Evolutionary conservation across 2,329 filamentous ascomycete species (phyloP), one percentile per base, ranked within the genome.

Genomic region (Fusarium sp.): DNA sequence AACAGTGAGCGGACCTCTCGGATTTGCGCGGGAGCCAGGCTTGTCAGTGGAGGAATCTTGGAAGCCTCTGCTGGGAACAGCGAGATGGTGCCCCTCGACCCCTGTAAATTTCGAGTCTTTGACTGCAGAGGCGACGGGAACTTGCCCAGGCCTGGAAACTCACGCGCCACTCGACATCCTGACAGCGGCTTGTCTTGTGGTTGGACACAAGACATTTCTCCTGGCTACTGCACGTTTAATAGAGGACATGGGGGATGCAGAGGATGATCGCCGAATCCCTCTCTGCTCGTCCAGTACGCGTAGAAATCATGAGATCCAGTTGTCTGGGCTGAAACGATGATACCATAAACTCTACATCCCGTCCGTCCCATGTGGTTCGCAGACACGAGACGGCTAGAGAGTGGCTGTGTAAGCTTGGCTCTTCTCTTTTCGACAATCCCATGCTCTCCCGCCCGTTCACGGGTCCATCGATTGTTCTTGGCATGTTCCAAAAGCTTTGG

Each of bases 391-490:
- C 65, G 55, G 48, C 58, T 62, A 36, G 69, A 73, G 61, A 63
- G 72, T 75, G 72, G 72, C 72, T 75, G 72, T 73, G 72, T 66
- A 73, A 50, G 44, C 64, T 70, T 73, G 72, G 72, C 64, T 53
- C n/a, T 53, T 26, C 50, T 53, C 48, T 41, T 72, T 59, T 47
- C 22, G 13, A 45, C 48, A 45, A 70, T 65, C 63, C 45, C 45
- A 47, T 51, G 54, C 26, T 47, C 36, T 60, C 48, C 63, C 50
- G 55, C 39, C 45, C 35, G 57, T 65, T 70, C 44, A 54, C 36
- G 54, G 62, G 39, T 20, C 64, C 61, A 35, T 70, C 58, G 50
- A 56, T 63, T 63, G 54, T 64, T 32, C 67, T 70, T 70, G 67
- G 67, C 67, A 48, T 45, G 24, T 53, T 51, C 68, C 54, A 59